phyloP scores from a whole-genome alignment of 345 rosid genomes.

The Triadica sebifera region DNA sequence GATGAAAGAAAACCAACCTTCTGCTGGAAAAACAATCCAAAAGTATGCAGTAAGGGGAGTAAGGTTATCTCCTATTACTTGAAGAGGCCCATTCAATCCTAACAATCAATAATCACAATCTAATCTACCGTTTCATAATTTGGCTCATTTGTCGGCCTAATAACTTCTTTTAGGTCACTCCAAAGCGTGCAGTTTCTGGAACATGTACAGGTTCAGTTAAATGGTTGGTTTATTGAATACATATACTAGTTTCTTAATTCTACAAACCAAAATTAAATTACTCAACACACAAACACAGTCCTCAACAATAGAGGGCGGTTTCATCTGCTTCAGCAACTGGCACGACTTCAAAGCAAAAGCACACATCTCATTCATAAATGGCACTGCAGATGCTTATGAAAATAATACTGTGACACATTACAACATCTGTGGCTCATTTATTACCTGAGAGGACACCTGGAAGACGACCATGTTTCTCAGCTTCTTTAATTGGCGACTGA shows the following conservation, averaged over 20 bases:
- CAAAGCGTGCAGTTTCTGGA: not conserved
- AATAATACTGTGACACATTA: too few relatives aligned
- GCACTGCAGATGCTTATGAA: too few relatives aligned
- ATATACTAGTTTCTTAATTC: not conserved
- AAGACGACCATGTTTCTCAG: conserved; percentile 89
- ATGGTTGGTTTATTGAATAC: not conserved
- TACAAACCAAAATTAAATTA: not conserved
- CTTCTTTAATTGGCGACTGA: conserved; percentile 86
- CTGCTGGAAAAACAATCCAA: not conserved
- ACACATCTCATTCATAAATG: not conserved
- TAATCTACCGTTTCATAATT: not conserved
- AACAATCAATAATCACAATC: not conserved
- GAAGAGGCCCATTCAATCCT: too few relatives aligned
- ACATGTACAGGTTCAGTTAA: not conserved
- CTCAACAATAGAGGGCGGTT: not conserved
- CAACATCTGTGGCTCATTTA: not conserved
- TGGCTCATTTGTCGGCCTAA: too few relatives aligned
- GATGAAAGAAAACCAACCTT: not conserved
- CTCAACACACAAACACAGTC: not conserved
- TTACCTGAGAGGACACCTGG: conserved; percentile 94
- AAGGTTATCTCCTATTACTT: not conserved
- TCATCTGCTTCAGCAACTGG: not conserved
- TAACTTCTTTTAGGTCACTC: not conserved
- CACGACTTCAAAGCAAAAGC: not conserved
- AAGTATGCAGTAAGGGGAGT: not conserved